Evolutionary conservation across 768 basidiomycete species (phyloP), one percentile per base, ranked within the genome.

Genomic region (Lactarius indigo): DNA sequence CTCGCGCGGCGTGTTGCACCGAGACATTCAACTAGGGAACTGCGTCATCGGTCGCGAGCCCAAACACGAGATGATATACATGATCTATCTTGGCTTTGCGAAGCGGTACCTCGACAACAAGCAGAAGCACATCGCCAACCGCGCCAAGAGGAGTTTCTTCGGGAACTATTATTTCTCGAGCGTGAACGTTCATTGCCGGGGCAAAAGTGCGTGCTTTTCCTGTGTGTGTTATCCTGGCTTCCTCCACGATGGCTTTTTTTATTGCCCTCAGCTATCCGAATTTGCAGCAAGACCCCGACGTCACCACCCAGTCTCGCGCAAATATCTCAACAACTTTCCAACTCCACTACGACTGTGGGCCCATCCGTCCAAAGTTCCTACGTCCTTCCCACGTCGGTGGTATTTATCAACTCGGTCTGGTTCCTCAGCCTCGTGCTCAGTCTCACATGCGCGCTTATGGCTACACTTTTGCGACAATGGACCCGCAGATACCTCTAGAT

Each of bases 1-100:
- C 74, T 78, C 79, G 13, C 82, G 85, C 35, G 90, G 89, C 15
- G 80, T 92, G 41, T 79, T 92, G 35, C 90, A 92, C 72, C 84
- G 90, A 9, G 90, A 92, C 68, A 87, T 92, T 59, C 90, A 92
- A 68, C 82, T 91, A 8, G 90, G 91, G 1, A 92, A 92, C 73
- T 88, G 87, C 70, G 85, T 84, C 3, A 74, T 91, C 61, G 90
- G 90, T 17, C 78, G 82, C 58, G 75, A 81, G 4, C 85, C 87
- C 1, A 78, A 89, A 68, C 80, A 88, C 17, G 80, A 80, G 60
- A 81, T 77, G 42, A 79, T 92, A 68, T 92, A 91, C 72, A 88
- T 92, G 89, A 92, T 92, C 70, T 90, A 92, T 74, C 91, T 92
- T 73, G 90, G 90, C 17, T 92, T 92, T 74, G 90, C 90, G 20